Conservation (phyloP, 2,329 filamentous ascomycete species). For the Endoconidiophora laricicola region DNA sequence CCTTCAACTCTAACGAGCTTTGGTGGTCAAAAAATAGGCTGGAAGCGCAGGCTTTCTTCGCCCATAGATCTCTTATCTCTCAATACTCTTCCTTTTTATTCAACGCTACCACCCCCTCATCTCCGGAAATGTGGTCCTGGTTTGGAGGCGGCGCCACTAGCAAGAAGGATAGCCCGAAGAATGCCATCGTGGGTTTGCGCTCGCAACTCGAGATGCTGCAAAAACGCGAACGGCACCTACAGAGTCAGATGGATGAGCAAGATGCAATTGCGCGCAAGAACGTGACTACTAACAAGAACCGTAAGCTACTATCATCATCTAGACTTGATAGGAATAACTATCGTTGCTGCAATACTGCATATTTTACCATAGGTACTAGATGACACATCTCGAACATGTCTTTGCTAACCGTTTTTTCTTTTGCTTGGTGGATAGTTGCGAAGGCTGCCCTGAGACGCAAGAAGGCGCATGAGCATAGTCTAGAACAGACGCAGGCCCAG, state of each 20-base stretch:
- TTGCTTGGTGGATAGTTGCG: conserved; percentile 43
- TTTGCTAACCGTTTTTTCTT: not conserved
- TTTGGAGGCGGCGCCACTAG: conserved; percentile 71
- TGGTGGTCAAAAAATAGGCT: no score
- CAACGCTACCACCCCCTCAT: not conserved
- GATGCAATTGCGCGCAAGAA: conserved; percentile 78
- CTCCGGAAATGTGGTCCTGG: conserved; percentile 50
- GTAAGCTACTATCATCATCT: conserved; percentile 38
- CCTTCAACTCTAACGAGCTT: no score
- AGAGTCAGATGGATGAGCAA: conserved; percentile 86
- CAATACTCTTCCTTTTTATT: no score
- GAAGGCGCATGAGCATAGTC: conserved; percentile 81
- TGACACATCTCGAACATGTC: no score
- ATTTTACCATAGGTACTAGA: no score
- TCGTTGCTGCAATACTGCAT: no score
- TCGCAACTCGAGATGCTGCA: conserved; percentile 92
- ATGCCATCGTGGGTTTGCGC: conserved; percentile 78
- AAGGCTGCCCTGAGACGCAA: conserved; percentile 83
- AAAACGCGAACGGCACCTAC: conserved; percentile 84
- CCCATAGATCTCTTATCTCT: no score
- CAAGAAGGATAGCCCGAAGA: conserved; percentile 90
- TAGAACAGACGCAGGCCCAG: conserved; percentile 80
- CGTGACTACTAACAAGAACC: conserved; percentile 74
- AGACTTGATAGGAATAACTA: no score
- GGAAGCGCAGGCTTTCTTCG: no score